Percentiles rank a stretch among this genome's conserved stretches.
These are phyloP conservation scores for Metarhizium album DNA, from an alignment of 2,329 filamentous ascomycete genomes.

Conservation along the genomic window DNA sequence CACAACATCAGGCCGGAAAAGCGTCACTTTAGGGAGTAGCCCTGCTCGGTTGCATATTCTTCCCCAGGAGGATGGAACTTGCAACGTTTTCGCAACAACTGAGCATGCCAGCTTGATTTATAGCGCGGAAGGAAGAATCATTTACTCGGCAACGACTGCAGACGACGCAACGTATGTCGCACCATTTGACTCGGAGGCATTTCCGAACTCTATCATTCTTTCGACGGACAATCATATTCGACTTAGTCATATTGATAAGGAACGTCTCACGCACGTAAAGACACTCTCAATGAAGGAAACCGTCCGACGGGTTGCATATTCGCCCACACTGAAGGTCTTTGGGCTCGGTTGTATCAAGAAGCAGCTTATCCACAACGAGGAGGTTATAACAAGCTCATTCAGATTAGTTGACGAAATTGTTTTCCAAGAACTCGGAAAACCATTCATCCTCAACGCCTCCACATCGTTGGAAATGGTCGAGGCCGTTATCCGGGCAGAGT, in stretches of 20 bases:
- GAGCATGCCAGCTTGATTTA: slow-evolving; percentile 94
- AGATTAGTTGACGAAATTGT: slow-evolving; percentile 83
- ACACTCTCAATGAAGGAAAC: slow-evolving; percentile 70
- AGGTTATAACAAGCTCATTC: slow-evolving; percentile 70
- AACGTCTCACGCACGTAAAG: slow-evolving; percentile 81
- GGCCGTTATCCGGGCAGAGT: slow-evolving; percentile 65
- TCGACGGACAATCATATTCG: slow-evolving; percentile 68
- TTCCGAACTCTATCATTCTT: slow-evolving; percentile 69
- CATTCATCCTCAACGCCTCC: slow-evolving; percentile 46
- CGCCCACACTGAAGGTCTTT: slow-evolving; percentile 66
- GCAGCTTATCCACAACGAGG: slow-evolving; percentile 57
- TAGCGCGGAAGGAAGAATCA: slow-evolving; percentile 71
- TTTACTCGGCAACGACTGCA: slow-evolving; percentile 89
- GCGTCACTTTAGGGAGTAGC: slow-evolving; percentile 73
- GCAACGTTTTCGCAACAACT: slow-evolving; percentile 83
- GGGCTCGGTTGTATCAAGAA: slow-evolving; percentile 78
- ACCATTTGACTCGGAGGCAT: slow-evolving; percentile 71
- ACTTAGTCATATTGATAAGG: slow-evolving; percentile 70
- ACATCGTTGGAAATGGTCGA: slow-evolving; percentile 64
- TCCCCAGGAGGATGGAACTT: slow-evolving; percentile 55
- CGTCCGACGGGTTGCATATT: slow-evolving; percentile 79
- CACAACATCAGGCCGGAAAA: slow-evolving; percentile 62
- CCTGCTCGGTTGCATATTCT: slow-evolving; percentile 73
- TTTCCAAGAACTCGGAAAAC: slow-evolving; percentile 65
- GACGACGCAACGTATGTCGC: slow-evolving; percentile 76